Evolutionary conservation across 768 basidiomycete genomes (phyloP).

Genomic region (Leccinum variicolor): DNA sequence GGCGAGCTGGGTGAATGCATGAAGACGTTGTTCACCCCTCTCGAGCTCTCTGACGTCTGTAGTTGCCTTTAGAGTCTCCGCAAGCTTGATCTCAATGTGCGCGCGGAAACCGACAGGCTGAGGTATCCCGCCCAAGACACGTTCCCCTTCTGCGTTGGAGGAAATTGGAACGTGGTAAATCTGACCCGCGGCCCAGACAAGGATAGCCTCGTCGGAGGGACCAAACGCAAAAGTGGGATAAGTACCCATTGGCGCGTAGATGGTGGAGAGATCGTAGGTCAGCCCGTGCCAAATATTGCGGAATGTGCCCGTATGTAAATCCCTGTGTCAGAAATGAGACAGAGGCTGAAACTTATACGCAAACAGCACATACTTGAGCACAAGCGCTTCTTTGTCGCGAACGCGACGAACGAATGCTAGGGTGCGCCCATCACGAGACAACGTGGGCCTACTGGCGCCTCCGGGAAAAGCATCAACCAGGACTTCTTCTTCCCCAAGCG

Average conservation of each 20-base stretch:
- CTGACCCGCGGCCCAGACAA: constrained; percentile 75
- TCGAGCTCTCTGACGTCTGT: constrained; percentile 56
- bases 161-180: constrained; percentile 59
- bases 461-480: constrained; percentile 60
- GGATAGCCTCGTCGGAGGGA: constrained; percentile 34
- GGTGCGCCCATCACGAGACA: constrained; percentile 65
- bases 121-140: constrained; percentile 38
- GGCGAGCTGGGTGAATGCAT: constrained; percentile 59
- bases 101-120: constrained; percentile 56
- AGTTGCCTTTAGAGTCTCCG: constrained; percentile 49
- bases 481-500: constrained; percentile 46
- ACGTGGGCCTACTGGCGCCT: constrained; percentile 69
- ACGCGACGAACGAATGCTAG: constrained; percentile 74
- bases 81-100: constrained; percentile 59
- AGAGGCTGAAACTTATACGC: neutral
- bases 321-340: constrained; percentile 38
- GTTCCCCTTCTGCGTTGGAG: constrained; percentile 43
- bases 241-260: constrained; percentile 77
- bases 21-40: constrained; percentile 52
- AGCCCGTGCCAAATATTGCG: constrained; percentile 66
- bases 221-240: constrained; percentile 71
- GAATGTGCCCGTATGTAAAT: constrained; percentile 62
- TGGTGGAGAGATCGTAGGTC: constrained; percentile 58
- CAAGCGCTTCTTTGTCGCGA: constrained; percentile 68
- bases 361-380: constrained; percentile 53